Evolutionary conservation across 768 basidiomycete genomes (phyloP), one percentile per base, ranked within the genome.

Genomic region (Peribolospora baueri): DNA sequence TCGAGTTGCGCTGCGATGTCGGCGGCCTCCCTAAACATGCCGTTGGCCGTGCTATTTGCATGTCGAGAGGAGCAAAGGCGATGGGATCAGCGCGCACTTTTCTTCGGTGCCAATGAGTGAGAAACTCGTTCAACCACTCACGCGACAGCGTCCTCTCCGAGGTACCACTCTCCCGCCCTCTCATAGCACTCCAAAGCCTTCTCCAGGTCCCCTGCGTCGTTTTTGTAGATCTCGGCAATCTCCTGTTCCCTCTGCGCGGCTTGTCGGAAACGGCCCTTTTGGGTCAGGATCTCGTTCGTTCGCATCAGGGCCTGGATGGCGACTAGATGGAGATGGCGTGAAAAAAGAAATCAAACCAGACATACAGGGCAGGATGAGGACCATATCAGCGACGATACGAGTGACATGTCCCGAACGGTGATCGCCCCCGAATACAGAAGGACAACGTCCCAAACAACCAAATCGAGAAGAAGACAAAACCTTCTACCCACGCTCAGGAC

Each of bases 131-230:
- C 11, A 42, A 7, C 42, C 41, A 65, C 85, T 67, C 71, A 93
- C 91, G 91, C 88, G 59, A 78, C 75, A 9, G 93, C 88, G 70
- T 97, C 93, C 68, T 98, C 93, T 63, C 87, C 82, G n/a, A 79
- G 74, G 71, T 98, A 97, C 86, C 91, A 91, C 46, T 98, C 88
- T 37, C 80, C 91, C 9, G 93, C 93, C 51, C 82, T 73, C 65
- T 95, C 87, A 64, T 85, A 84, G 54, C 88, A 88, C 62, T 61
- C 60, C 50, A 63, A 9, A 3, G 62, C 61, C 6, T 49, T 47
- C 41, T 54, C 42, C 3, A 62, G 48, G 52, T 79, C 82, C 10
- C 76, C 75, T 41, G 90, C 70, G 67, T 93, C 83, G 61, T 78
- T 72, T n/a, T 87, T 75, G 69, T 86, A 81, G 59, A 95, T 87